Base-by-base conservation (phyloP, 768 basidiomycete species). In the Tephrocybe sp. region DNA sequence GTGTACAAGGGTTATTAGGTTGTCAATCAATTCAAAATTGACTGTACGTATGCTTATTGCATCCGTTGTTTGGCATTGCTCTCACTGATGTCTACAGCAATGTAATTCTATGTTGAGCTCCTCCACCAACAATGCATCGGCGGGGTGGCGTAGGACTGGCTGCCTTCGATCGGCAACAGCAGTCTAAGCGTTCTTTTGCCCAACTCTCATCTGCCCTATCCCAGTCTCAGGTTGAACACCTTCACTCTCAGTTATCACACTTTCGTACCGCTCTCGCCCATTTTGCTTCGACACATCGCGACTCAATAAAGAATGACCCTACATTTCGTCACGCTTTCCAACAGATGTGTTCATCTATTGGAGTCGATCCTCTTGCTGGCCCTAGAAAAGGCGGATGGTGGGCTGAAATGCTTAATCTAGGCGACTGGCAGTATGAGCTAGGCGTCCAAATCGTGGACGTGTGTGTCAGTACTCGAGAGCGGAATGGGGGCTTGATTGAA, bases 381-480 rank as follows among this genome's bases (percentile, higher is more conserved):
- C 88, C 90, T 0, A 73, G 87, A 36, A 84, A 84, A 60, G 90
- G 89, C 33, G 92, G 92, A 2, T 90, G 91, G 83, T 97, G 93
- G 92, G 85, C 87, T 2, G 93, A 95, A 64, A 72, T 93, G 62
- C 79, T 94, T 32, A 87, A 86, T 7, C 69, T 97, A 48, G 85
- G 92, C 13, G 97, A 98, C 65, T 98, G 94, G 92, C 89, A 94
- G 60, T 89, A 92, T 64, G 95, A 97, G 62, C 80, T 98, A 5
- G 92, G 93, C 9, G 92, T 98, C 34, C 96, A 96, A 72, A 89
- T 96, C 54, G 92, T 97, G 45, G 92, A 93, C 64, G 79, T 94
- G 38, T 94, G 92, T 60, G 87, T 94, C 39, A 88, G 82, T 71
- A 94, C 90, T 13, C 76, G 92, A 50, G 89, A 90, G 58, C 74